Evolutionary conservation across 2,329 filamentous ascomycete genomes (phyloP).

Genomic region (Magnaporthales sp.): DNA sequence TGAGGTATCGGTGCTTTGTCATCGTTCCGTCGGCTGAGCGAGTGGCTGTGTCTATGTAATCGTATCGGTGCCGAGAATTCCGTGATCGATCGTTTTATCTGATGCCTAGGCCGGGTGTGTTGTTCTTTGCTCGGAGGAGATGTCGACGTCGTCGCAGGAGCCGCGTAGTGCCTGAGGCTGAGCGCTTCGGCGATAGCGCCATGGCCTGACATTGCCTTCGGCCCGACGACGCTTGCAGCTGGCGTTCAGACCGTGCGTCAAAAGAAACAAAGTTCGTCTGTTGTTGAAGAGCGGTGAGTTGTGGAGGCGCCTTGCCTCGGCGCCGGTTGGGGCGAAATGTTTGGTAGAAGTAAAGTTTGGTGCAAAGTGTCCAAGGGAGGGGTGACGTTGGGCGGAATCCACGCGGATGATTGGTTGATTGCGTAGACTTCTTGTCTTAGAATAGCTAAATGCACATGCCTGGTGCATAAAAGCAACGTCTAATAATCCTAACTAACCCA

Average conservation of each 20-base stretch:
- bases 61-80: slow-evolving; percentile 41
- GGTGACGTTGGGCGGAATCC: neutral
- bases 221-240: neutral
- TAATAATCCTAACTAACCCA: neutral
- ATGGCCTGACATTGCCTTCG: slow-evolving; percentile 22
- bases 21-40: slow-evolving; percentile 18
- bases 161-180: neutral
- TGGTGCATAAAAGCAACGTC: neutral
- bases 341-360: neutral
- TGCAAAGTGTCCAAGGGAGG: neutral
- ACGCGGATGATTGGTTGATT: neutral
- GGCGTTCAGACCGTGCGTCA: neutral
- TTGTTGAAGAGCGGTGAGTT: neutral
- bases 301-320: slow-evolving; percentile 1
- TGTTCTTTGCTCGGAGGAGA: neutral
- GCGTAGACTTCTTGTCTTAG: neutral
- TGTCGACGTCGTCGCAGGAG: neutral
- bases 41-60: slow-evolving; percentile 27
- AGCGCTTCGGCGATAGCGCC: slow-evolving; percentile 14
- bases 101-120: slow-evolving; percentile 34
- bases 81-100: slow-evolving; percentile 46
- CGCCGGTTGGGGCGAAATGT: neutral
- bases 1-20: slow-evolving; percentile 16
- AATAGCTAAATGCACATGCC: neutral
- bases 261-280: neutral